Evolutionary conservation across 345 rosid species (phyloP).

Genomic region (Eucalyptus virginea): DNA sequence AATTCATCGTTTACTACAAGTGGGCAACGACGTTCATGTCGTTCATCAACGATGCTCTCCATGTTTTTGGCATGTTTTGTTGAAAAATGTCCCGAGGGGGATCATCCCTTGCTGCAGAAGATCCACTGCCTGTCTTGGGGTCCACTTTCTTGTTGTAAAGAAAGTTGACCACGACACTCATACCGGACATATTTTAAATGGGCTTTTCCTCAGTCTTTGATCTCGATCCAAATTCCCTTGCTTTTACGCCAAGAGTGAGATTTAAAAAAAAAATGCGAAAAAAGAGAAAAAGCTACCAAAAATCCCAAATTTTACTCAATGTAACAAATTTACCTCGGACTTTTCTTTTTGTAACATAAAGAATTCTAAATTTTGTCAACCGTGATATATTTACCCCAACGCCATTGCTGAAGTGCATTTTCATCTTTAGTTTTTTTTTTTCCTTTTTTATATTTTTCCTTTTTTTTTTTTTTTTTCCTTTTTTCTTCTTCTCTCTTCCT

Average conservation of each 20-base stretch:
- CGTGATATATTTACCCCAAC: no score
- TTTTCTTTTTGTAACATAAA: no score
- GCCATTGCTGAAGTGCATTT: rapidly evolving
- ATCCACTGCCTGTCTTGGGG: background rate
- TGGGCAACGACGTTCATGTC: background rate
- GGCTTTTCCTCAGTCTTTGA: background rate
- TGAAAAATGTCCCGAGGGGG: background rate
- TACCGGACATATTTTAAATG: background rate
- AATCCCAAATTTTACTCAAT: no score
- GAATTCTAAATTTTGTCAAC: no score
- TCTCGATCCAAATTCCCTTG: background rate
- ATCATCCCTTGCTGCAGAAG: background rate
- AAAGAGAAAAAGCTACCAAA: no score
- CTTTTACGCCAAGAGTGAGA: background rate
- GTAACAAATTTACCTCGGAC: rapidly evolving
- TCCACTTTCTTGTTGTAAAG: background rate
- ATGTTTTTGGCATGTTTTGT: background rate
- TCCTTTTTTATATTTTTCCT: rapidly evolving
- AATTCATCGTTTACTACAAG: background rate
- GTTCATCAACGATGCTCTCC: background rate
- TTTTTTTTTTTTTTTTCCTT: rapidly evolving
- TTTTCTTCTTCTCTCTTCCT: no score
- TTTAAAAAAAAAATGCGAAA: background rate
- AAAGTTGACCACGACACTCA: background rate
- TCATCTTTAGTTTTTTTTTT: no score